Evolutionary conservation across 1,284 basidiomycete genomes (phyloP), one percentile per base, ranked within the genome.

Genomic region (Coniferiporia weirii): DNA sequence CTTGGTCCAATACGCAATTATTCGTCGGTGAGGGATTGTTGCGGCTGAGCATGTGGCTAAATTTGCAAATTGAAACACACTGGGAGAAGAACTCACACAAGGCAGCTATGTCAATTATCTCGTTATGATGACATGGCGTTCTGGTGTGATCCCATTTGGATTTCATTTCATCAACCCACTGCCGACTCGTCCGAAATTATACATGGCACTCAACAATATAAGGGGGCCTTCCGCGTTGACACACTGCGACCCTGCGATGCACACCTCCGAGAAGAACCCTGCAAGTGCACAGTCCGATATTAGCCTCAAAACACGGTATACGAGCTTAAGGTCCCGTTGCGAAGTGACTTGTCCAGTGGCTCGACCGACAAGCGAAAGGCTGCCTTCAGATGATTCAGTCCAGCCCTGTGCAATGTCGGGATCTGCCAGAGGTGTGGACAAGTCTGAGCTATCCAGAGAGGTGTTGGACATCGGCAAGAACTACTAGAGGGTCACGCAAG

Each of bases 1-100:
- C 64, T 87, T 85, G 5, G 86, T 87, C 87, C 88, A 93, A 73
- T 89, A 93, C 62, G 85, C 85, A 19, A 93, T 71, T 52, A 77
- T 79, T n/a, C 83, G 77, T 27, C 78, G 72, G 64, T 85, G 73
- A 2, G 83, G 83, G 52, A 87, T 79, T 34, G 78, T 83, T 32
- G 73, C 75, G 64, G 69, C 85, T 61, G 10, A 57, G 54, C 20
- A 34, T 19, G 54, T 49, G 27, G 35, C 22, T 17, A 35, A 27
- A 12, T 20, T 8, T 17, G 3, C 3, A 40, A 15, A 45, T 57
- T 52, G 45, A 56, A 36, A 27, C 36, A 9, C 52, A 36, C 15
- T 48, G 19, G 34, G 52, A 20, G 4, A 34, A 52, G 19, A 2
- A 61, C 74, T 65, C 65, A 79, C 80, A 71, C 9, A 80, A 67